Evolutionary conservation across 352 stramenopile genomes (phyloP), one percentile per base, ranked within the genome.

Genomic region (Phytophthora citrophthora): DNA sequence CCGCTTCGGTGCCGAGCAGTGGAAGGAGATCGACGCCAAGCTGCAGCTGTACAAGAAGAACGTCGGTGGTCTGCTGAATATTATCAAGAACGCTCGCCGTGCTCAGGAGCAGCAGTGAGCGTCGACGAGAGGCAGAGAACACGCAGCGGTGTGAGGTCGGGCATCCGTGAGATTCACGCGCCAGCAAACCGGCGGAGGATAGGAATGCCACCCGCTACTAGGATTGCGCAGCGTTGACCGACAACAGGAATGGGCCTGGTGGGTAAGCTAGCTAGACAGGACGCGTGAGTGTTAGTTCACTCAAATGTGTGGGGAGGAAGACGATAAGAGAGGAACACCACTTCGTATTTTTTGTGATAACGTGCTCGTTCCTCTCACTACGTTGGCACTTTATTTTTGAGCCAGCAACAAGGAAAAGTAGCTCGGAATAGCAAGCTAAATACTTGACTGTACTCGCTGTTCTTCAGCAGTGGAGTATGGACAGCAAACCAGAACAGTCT

Each of bases 1-100:
- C 40, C 74, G 83, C 34, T 98, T 98, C 64, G 90, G 90, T 46
- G 72, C 78, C 12, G 79, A 90, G 34, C 86, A 98, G 73, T 98
- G 95, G 95, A 88, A 89, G 58, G 82, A 91, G 34, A 76, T 98
- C 23, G 81, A 98, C 67, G 72, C 69, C 20, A 93, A 94, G 70
- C 80, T 98, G 49, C 74, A 96, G 69, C 61, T 86, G 54, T 98
- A 97, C 89, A 98, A 98, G 77, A 87, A 93, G 64, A 98, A 98
- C 71, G 90, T 98, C 16, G 83, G 82, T 68, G 71, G 80, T 27
- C 81, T 98, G 67, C 81, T 98, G 61, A 79, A 97, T 67, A 74
- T 90, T 70, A 83, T 92, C 61, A 82, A 78, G 43, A 89, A 74
- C 62, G 85, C 85, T 54, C 81, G 81, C 58, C 77, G 84, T 69